Conservation (phyloP, 306 rosid genomes). For the Prunus mongolica region DNA sequence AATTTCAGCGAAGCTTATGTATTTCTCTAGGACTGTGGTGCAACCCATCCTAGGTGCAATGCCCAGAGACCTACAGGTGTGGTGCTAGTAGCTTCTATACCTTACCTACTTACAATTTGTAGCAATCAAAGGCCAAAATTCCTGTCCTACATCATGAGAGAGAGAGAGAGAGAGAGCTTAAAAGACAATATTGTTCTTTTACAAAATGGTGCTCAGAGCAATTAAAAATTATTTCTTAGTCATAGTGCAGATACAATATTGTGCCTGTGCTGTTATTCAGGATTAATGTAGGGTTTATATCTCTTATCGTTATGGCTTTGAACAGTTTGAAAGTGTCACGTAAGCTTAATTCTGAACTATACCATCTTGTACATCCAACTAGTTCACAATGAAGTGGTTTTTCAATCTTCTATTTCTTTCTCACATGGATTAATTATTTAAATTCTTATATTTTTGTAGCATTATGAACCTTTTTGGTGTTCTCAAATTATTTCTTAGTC, state of each 20-base stretch:
- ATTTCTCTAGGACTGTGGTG: background rate
- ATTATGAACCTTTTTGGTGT: constrained; percentile 95
- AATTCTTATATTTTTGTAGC: constrained; percentile 29
- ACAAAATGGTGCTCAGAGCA: background rate
- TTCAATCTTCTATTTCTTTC: background rate
- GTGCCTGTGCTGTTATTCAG: background rate
- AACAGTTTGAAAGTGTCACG: background rate
- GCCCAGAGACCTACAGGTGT: no score
- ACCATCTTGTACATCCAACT: background rate
- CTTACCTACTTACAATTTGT: no score
- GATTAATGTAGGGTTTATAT: background rate
- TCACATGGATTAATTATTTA: constrained; percentile 5
- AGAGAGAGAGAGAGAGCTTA: no score
- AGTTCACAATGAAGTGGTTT: background rate
- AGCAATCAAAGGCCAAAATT: no score
- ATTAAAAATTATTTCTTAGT: no score
- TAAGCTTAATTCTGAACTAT: background rate
- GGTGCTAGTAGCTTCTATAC: no score
- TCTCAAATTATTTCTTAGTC: constrained; percentile 42
- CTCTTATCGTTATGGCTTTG: background rate
- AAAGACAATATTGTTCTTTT: no score
- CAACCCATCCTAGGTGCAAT: background rate
- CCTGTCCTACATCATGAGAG: background rate
- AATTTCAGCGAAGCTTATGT: background rate
- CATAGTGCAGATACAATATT: background rate